phyloP scores from a whole-genome alignment of 2,329 filamentous ascomycete genomes.

The Colletotrichum costaricense region DNA sequence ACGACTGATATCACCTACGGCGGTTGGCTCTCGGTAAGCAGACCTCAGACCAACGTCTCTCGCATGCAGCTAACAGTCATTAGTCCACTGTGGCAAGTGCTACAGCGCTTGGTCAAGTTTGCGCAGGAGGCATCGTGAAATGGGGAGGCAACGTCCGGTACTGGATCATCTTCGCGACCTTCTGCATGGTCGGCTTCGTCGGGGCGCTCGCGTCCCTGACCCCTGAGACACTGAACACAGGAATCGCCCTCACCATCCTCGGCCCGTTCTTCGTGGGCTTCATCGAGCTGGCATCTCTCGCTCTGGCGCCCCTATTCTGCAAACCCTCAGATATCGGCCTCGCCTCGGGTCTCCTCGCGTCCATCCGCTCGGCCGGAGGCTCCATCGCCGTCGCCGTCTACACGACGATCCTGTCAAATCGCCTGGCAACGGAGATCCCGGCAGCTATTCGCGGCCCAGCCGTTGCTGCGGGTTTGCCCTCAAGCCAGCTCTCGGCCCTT shows the following conservation, averaged over 20 bases:
- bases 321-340: slow-evolving; percentile 52
- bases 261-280: slow-evolving; percentile 51
- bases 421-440: slow-evolving; percentile 49
- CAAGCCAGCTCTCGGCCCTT: slow-evolving; percentile 45
- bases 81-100: slow-evolving; percentile 48
- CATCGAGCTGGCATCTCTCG: slow-evolving; percentile 48
- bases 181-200: slow-evolving; percentile 50
- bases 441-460: slow-evolving; percentile 45
- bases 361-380: slow-evolving; percentile 50
- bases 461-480: slow-evolving; percentile 49
- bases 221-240: slow-evolving; percentile 43
- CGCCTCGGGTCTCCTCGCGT: slow-evolving; percentile 52
- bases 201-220: slow-evolving; percentile 47
- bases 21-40: slow-evolving; percentile 47
- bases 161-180: slow-evolving; percentile 50
- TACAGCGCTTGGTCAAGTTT: slow-evolving; percentile 47
- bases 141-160: slow-evolving; percentile 49
- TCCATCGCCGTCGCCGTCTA: slow-evolving; percentile 53
- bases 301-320: slow-evolving; percentile 50
- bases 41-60: neutral
- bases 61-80: neutral
- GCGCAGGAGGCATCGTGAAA: slow-evolving; percentile 45
- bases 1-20: slow-evolving; percentile 47
- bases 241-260: slow-evolving; percentile 48
- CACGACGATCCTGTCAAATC: slow-evolving; percentile 50